Percentiles rank a stretch among this genome's conserved stretches.
These are phyloP conservation scores for Pichia sp. DNA, from an alignment of 1,139 yeast species.

Conservation along the genomic window DNA sequence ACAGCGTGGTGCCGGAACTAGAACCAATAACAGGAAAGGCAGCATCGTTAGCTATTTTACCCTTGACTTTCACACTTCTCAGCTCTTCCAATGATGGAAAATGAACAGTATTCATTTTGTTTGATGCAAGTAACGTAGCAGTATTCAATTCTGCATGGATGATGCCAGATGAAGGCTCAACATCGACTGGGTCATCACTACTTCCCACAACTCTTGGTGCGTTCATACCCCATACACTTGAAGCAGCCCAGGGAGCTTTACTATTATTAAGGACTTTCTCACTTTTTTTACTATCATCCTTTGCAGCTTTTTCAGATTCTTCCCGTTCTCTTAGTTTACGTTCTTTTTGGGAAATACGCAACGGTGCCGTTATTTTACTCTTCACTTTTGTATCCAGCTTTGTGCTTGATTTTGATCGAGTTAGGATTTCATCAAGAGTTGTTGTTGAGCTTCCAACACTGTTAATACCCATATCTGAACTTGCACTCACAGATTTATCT, in stretches of 20 bases:
- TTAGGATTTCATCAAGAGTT: constrained; percentile 15
- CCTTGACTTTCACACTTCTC: constrained; percentile 8
- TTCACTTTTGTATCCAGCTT: constrained; percentile 8
- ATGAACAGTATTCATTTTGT: constrained; percentile 17
- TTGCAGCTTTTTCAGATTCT: constrained; percentile 36
- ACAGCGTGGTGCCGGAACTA: not conserved
- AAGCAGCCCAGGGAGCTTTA: constrained; percentile 7
- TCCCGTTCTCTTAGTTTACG: constrained; percentile 36
- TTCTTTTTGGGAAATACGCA: constrained; percentile 28
- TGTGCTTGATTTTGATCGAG: constrained; percentile 1
- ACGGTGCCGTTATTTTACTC: constrained; percentile 7
- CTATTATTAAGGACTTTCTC: not conserved
- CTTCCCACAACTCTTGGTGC: constrained; percentile 13
- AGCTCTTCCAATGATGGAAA: constrained; percentile 20
- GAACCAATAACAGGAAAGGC: not conserved
- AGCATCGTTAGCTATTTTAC: not conserved
- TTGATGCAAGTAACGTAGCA: constrained; percentile 18
- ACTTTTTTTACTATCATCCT: not conserved
- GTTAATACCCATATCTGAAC: not conserved
- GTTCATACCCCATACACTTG: constrained; percentile 14
- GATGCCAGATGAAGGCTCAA: not conserved
- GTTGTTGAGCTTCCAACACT: not conserved
- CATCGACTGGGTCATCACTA: not conserved
- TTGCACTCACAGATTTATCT: not conserved
- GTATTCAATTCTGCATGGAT: constrained; percentile 10